Percentiles rank a stretch among this genome's conserved stretches.
Evolutionary conservation across 495 filamentous ascomycete genomes (phyloP).

Genomic region (Penicillium roqueforti): DNA sequence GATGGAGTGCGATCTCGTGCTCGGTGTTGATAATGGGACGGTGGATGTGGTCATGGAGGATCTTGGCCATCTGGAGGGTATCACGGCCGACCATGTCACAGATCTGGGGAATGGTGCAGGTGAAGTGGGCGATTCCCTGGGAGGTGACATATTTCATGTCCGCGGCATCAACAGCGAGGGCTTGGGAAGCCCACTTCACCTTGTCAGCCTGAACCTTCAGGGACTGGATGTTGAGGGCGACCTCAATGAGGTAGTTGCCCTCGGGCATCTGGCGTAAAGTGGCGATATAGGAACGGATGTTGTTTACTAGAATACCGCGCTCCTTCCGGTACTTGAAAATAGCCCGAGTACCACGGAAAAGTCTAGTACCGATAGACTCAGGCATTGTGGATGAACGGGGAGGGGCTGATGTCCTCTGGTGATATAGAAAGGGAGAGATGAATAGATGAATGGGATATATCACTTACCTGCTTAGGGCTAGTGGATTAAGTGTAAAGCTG

Average conservation of each 20-base stretch:
- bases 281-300: background rate
- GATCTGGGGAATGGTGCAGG: background rate
- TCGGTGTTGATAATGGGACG: background rate
- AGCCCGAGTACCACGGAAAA: background rate
- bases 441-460: background rate
- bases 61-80: background rate
- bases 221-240: background rate
- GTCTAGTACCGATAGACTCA: background rate
- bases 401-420: background rate
- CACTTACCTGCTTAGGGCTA: background rate
- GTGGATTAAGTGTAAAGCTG: background rate
- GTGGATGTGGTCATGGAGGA: background rate
- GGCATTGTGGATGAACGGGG: background rate
- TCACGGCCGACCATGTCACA: background rate
- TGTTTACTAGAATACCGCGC: background rate
- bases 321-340: background rate
- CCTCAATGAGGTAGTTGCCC: background rate
- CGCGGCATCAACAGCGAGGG: background rate
- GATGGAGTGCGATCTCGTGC: background rate
- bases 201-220: conserved; percentile 3
- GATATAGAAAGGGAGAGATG: background rate
- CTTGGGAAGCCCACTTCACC: background rate
- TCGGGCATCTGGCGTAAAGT: background rate
- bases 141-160: background rate
- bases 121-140: background rate